Conservation (phyloP, 768 basidiomycete genomes). For the Psilocybe tampanensis region DNA sequence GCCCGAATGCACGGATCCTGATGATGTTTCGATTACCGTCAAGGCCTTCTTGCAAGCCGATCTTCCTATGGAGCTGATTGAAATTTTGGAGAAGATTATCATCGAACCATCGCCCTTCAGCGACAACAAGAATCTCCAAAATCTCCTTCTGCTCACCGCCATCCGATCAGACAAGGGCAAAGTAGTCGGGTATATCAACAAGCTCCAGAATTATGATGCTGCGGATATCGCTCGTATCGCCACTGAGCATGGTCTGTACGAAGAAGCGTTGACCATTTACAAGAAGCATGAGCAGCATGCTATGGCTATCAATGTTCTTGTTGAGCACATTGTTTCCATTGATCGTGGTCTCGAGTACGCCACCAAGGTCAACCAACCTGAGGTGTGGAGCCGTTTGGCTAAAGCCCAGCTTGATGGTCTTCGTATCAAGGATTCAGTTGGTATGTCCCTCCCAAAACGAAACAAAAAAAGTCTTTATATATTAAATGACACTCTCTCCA, state of each 20-base stretch:
- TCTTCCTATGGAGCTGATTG: conserved; percentile 95
- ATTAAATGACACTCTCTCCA: conserved; percentile 25
- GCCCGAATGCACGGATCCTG: conserved; percentile 96
- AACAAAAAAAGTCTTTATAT: not conserved
- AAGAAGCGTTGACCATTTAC: conserved; percentile 97
- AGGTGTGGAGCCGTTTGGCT: conserved; percentile 97
- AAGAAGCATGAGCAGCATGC: conserved; percentile 97
- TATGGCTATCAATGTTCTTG: conserved; percentile 95
- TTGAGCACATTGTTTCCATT: conserved; percentile 97
- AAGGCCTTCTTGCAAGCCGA: conserved; percentile 98
- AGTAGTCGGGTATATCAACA: conserved; percentile 97
- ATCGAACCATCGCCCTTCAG: conserved; percentile 97
- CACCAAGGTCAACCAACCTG: conserved; percentile 93
- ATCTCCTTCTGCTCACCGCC: conserved; percentile 91
- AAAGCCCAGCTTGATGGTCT: conserved; percentile 98
- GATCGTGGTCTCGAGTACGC: conserved; percentile 97
- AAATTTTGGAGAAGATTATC: conserved; percentile 97
- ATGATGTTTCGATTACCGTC: conserved; percentile 98
- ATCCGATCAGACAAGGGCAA: conserved; percentile 98
- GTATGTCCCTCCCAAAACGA: conserved; percentile 39
- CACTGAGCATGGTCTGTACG: conserved; percentile 92
- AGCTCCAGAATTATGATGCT: conserved; percentile 92
- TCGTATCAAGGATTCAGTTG: conserved; percentile 97
- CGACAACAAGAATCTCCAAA: conserved; percentile 97
- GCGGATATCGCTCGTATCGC: conserved; percentile 97